Evolutionary conservation across 306 rosid genomes (phyloP).

Genomic region (Hippophae gyantsensis): DNA sequence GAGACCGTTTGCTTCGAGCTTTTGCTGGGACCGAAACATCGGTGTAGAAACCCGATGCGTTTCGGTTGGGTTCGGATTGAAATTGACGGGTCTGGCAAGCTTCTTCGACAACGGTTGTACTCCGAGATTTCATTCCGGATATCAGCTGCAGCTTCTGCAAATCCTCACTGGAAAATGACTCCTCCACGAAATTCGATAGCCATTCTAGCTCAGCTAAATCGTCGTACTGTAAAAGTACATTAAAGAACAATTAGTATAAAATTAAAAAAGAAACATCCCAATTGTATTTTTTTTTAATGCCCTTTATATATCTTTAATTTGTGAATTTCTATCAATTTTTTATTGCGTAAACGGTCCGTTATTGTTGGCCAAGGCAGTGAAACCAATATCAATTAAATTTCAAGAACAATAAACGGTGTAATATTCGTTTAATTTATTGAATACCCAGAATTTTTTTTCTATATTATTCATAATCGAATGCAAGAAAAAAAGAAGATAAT

Average conservation of each 20-base stretch:
- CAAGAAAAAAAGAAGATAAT: background rate
- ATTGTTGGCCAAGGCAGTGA: too few relatives aligned
- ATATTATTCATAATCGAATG: too few relatives aligned
- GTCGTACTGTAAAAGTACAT: conserved; percentile 42
- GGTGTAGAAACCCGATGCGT: conserved; percentile 24
- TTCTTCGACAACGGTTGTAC: conserved; percentile 14
- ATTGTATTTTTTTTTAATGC: background rate
- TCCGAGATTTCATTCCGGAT: conserved; percentile 45
- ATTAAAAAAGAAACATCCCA: background rate
- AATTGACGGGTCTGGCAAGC: conserved; percentile 24
- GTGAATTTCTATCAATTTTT: too few relatives aligned
- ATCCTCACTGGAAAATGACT: conserved; percentile 80
- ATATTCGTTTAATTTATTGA: too few relatives aligned
- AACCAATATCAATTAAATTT: too few relatives aligned
- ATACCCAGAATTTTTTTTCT: too few relatives aligned
- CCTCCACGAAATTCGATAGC: conserved; percentile 78
- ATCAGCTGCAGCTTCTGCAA: conserved; percentile 63
- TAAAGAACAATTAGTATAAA: background rate
- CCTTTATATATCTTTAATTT: too few relatives aligned
- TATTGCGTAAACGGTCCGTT: too few relatives aligned
- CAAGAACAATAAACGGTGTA: too few relatives aligned
- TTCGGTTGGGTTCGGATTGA: conserved; percentile 22
- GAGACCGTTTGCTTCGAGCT: conserved; percentile 83
- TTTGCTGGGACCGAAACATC: conserved; percentile 62
- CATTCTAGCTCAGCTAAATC: conserved; percentile 87